Conservation (phyloP, 2,329 filamentous ascomycete genomes). For the Elsinoe ampelina region DNA sequence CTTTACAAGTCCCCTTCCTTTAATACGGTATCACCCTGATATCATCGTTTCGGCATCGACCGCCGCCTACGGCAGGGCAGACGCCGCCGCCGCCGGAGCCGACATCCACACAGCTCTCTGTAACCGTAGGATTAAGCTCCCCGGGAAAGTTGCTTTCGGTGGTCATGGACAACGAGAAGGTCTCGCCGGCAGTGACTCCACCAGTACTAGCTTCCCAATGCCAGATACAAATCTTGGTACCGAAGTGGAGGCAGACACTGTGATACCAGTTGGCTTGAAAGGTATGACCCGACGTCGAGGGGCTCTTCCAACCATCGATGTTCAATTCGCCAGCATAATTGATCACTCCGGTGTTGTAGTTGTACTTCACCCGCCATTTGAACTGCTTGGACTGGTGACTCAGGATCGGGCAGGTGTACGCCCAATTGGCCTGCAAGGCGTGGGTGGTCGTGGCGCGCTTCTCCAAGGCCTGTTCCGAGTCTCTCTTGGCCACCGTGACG, state of each 20-base stretch:
- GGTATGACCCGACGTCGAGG: neutral
- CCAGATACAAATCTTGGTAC: neutral
- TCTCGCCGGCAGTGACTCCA: neutral
- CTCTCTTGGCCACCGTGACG: neutral
- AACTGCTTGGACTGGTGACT: neutral
- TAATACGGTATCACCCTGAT: neutral
- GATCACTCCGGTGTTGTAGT: neutral
- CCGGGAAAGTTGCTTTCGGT: neutral
- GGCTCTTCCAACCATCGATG: neutral
- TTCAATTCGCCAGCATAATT: neutral
- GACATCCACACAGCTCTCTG: neutral
- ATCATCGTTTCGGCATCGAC: neutral
- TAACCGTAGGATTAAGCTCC: neutral
- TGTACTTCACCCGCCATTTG: neutral
- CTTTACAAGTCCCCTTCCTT: neutral
- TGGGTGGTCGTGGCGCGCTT: neutral
- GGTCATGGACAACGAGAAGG: neutral
- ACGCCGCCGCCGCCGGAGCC: neutral
- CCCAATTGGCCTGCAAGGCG: neutral
- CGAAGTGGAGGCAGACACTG: neutral
- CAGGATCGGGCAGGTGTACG: neutral
- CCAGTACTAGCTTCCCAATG: neutral
- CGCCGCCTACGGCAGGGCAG: neutral
- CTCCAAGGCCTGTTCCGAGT: neutral
- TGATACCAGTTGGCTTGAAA: neutral